These are phyloP conservation scores for Ceratocystis papillata DNA, from an alignment of 2,329 filamentous ascomycete genomes.

Conservation along the genomic window DNA sequence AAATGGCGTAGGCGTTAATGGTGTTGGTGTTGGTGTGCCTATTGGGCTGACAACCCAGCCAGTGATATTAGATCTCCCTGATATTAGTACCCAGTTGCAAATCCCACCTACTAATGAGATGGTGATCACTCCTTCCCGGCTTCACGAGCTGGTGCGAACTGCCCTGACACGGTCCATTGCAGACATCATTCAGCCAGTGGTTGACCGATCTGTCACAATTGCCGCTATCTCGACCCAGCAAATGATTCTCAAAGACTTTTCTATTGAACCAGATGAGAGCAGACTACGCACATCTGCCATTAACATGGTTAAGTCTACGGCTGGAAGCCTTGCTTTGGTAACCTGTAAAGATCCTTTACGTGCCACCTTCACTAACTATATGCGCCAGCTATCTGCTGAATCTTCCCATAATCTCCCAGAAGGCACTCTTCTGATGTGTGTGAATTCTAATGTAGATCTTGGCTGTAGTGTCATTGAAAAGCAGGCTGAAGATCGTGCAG, in stretches of 20 bases:
- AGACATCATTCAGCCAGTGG: slow-evolving; percentile 94
- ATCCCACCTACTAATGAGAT: slow-evolving; percentile 74
- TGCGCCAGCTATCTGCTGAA: slow-evolving; percentile 57
- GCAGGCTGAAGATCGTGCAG: slow-evolving; percentile 82
- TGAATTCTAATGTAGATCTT: slow-evolving; percentile 91
- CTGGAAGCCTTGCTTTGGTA: slow-evolving; percentile 87
- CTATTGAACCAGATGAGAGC: slow-evolving; percentile 81
- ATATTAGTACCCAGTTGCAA: slow-evolving; percentile 65
- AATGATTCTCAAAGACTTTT: slow-evolving; percentile 92
- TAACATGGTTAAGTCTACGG: slow-evolving; percentile 89
- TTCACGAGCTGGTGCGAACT: slow-evolving; percentile 67
- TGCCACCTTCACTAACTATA: slow-evolving; percentile 95
- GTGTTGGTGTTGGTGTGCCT: slow-evolving; percentile 48
- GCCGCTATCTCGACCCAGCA: slow-evolving; percentile 93
- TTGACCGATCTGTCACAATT: slow-evolving; percentile 94
- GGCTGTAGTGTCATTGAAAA: slow-evolving; percentile 92
- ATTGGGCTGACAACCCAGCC: slow-evolving; percentile 66
- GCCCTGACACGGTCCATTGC: slow-evolving; percentile 83
- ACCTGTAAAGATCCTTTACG: slow-evolving; percentile 95
- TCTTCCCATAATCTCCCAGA: slow-evolving; percentile 79
- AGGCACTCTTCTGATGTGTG: slow-evolving; percentile 94
- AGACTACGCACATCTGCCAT: slow-evolving; percentile 76
- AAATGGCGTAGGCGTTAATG: slow-evolving; percentile 54
- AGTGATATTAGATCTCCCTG: slow-evolving; percentile 70
- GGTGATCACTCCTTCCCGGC: slow-evolving; percentile 58